Conservation (phyloP, 108 stramenopile genomes). For the Parietichytrium sp. region DNA sequence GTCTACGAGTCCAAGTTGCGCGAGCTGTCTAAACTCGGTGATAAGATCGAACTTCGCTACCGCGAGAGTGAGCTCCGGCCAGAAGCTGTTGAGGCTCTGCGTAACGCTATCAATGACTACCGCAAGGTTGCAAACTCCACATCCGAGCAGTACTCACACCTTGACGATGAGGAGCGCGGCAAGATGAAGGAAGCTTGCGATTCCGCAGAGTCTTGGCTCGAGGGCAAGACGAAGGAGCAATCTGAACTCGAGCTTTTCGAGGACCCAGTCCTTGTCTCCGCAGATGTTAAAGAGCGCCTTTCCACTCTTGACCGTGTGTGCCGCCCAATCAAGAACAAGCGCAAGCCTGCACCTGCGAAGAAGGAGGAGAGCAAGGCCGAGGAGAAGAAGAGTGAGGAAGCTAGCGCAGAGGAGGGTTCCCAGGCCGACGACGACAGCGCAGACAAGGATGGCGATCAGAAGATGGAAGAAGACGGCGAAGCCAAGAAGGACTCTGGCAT, state of each 20-base stretch:
- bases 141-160: slow-evolving; percentile 76
- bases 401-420: slow-evolving; percentile 52
- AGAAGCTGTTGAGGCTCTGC: slow-evolving; percentile 67
- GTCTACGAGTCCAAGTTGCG: slow-evolving; percentile 79
- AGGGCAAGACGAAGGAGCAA: slow-evolving; percentile 86
- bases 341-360: slow-evolving; percentile 71
- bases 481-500: slow-evolving; percentile 29
- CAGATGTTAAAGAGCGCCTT: slow-evolving; percentile 68
- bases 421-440: slow-evolving; percentile 43
- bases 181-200: slow-evolving; percentile 72
- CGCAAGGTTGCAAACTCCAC: slow-evolving; percentile 76
- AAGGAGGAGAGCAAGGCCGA: slow-evolving; percentile 68
- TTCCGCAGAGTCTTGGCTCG: slow-evolving; percentile 81
- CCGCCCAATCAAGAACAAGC: slow-evolving; percentile 86
- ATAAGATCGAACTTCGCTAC: slow-evolving; percentile 80
- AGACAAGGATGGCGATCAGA: neutral
- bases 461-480: neutral
- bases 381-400: slow-evolving; percentile 43
- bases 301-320: slow-evolving; percentile 67
- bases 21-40: slow-evolving; percentile 78
- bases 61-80: slow-evolving; percentile 73
- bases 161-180: slow-evolving; percentile 80
- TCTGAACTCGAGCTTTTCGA: slow-evolving; percentile 64
- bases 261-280: slow-evolving; percentile 78
- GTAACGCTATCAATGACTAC: slow-evolving; percentile 76